A percentile compares a stretch with the other conserved stretches of the same genome.
Evolutionary conservation across 371 early-diverging fungal species (phyloP).

Genomic region (Zopfochytrium polystomum): DNA sequence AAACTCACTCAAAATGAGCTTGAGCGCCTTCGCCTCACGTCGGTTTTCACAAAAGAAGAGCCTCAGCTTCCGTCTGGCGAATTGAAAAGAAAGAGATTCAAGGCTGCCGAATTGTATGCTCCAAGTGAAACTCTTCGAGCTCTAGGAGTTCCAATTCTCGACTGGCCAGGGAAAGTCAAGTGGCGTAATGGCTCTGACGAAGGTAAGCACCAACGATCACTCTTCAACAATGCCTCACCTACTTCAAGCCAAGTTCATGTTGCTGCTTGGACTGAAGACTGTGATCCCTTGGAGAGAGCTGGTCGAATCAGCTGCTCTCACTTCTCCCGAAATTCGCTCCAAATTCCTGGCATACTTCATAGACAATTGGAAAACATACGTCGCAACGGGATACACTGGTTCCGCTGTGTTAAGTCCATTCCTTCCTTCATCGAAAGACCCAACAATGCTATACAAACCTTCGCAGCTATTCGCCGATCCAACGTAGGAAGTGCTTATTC

Average conservation of each 20-base stretch:
- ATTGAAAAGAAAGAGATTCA: constrained; percentile 49
- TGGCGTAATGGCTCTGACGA: constrained; percentile 49
- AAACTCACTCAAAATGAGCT: constrained; percentile 64
- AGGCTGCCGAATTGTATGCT: constrained; percentile 69
- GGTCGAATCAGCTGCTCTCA: constrained; percentile 52
- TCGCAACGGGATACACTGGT: constrained; percentile 49
- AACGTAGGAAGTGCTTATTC: constrained; percentile 25
- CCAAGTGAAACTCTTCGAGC: constrained; percentile 62
- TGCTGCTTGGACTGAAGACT: constrained; percentile 59
- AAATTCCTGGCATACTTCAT: constrained; percentile 67
- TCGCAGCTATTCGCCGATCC: constrained; percentile 64
- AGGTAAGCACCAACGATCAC: constrained; percentile 34
- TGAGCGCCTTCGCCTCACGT: constrained; percentile 59
- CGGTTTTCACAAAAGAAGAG: constrained; percentile 62
- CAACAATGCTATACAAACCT: constrained; percentile 48
- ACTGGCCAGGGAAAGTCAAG: constrained; percentile 58
- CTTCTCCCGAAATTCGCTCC: constrained; percentile 39
- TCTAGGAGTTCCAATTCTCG: constrained; percentile 67
- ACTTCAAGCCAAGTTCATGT: constrained; percentile 66
- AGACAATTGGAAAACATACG: constrained; percentile 63
- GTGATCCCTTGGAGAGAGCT: constrained; percentile 57
- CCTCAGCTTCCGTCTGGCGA: constrained; percentile 26
- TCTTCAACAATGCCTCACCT: constrained; percentile 7
- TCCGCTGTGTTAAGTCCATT: constrained; percentile 53
- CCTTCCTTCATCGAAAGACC: constrained; percentile 57